Conservation (phyloP, 2,329 filamentous ascomycete genomes). For the Penicillium sp. region DNA sequence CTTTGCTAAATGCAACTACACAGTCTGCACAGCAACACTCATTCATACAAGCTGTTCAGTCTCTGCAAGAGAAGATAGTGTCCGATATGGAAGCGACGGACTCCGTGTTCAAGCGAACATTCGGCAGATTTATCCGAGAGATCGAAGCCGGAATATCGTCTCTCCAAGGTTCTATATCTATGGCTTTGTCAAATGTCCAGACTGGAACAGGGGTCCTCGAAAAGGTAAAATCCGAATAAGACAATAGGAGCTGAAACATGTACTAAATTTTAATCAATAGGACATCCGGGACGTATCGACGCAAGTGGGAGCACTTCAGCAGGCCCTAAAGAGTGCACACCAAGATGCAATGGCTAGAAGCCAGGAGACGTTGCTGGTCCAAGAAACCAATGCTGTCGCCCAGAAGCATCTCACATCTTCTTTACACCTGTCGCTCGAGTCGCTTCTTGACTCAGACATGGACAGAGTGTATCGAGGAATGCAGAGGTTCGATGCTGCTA, state of each 20-base stretch:
- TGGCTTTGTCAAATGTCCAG: slow-evolving; percentile 18
- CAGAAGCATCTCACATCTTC: slow-evolving; percentile 29
- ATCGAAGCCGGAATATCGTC: slow-evolving; percentile 24
- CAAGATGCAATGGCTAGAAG: slow-evolving; percentile 27
- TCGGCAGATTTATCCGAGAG: slow-evolving; percentile 26
- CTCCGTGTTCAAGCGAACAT: slow-evolving; percentile 17
- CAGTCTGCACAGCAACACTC: slow-evolving; percentile 29
- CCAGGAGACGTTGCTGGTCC: slow-evolving; percentile 24
- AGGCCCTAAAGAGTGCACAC: slow-evolving; percentile 24
- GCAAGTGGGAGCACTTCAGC: slow-evolving; percentile 22
- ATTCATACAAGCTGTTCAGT: slow-evolving; percentile 32
- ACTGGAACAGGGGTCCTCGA: slow-evolving; percentile 15
- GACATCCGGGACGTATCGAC: slow-evolving; percentile 27
- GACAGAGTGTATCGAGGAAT: slow-evolving; percentile 28
- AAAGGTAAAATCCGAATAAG: slow-evolving; percentile 16
- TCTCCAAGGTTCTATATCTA: slow-evolving; percentile 18
- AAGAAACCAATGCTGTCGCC: slow-evolving; percentile 25
- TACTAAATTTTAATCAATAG: slow-evolving; percentile 22
- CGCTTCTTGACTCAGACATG: slow-evolving; percentile 30
- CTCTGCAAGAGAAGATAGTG: slow-evolving; percentile 28
- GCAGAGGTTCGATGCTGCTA: slow-evolving; percentile 29
- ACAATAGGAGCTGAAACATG: no score
- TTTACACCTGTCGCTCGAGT: slow-evolving; percentile 33
- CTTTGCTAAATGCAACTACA: slow-evolving; percentile 29
- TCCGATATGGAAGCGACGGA: slow-evolving; percentile 33